A percentile compares a stretch with the other conserved stretches of the same genome.
Conservation (phyloP, 176 grass and related monocot genomes). For the Carex kokanica region DNA sequence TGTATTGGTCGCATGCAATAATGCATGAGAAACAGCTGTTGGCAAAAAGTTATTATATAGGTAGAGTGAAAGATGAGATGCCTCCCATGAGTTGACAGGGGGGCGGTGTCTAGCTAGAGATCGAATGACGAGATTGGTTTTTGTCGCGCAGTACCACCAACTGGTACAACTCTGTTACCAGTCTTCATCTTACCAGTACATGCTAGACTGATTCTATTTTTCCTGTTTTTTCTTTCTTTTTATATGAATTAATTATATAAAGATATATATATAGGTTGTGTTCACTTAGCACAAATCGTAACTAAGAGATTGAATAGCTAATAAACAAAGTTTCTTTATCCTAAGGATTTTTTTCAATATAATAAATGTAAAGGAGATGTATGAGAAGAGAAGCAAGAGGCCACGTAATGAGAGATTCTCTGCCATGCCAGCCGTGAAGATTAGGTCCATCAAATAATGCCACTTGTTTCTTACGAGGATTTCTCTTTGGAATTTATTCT, state of each 20-base stretch:
- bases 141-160: neutral
- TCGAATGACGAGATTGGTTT: neutral
- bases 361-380: neutral
- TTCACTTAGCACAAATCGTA: no score
- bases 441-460: conserved; percentile 2
- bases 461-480: neutral
- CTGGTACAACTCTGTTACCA: neutral
- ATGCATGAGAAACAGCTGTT: conserved; percentile 4
- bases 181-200: neutral
- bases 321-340: neutral
- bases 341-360: neutral
- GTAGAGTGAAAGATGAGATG: neutral
- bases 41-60: neutral
- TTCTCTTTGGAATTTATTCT: conserved; percentile 10
- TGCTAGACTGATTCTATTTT: neutral
- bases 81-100: neutral
- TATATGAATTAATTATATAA: neutral
- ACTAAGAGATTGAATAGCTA: neutral
- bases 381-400: neutral
- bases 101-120: neutral
- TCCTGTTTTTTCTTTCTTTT: neutral
- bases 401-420: conserved; percentile 16
- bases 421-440: neutral
- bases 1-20: conserved; percentile 19
- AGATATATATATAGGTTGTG: no score